Evolutionary conservation across 345 rosid genomes (phyloP), one percentile per base, ranked within the genome.

Genomic region (Eucalyptus marginata): DNA sequence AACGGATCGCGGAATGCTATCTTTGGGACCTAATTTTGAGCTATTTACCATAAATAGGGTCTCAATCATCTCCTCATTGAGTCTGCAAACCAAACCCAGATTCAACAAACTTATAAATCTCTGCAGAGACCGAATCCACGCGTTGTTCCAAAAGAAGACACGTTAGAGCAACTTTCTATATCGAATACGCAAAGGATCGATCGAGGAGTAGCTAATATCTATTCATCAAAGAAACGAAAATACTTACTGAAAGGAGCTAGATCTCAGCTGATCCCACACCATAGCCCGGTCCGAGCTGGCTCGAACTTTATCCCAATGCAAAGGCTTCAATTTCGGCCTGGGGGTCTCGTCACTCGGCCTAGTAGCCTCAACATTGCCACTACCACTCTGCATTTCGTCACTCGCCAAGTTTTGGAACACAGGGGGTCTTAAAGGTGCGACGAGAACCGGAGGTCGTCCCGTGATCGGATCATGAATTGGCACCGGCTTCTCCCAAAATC

Each of bases 261-360:
- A 91, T 91, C 93, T 94, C 44, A 97, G 90, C 93, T 97, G 99
- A 92, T 98, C 99, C 99, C 99, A 98, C 92, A 95, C 99, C 96
- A 95, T 98, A 83, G 90, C 98, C 80, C 96, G 95, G 89, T 94
- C 97, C 0, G 99, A 98, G 92, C 96, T 96, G 25, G 99, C 98
- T 88, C 96, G 91, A 89, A 98, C 99, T 94, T 98, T 98, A 90
- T 98, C 99, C 99, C 99, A 98, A 68, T 98, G 99, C 90, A 98
- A 93, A 89, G 99, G 91, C 92, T 97, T 98, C 94, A 97, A 89
- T 91, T 96, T 98, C 13, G 97, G 99, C 92, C 91, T 96, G 29
- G 88, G 86, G 31, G 87, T 92, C 87, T 94, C 96, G n/a, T 92
- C 95, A n/a, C 59, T 91, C 89, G 87, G 90, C 91, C 93, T 43